Base-by-base conservation (phyloP, 202 grass and related monocot species). In the Setaria viridis region DNA sequence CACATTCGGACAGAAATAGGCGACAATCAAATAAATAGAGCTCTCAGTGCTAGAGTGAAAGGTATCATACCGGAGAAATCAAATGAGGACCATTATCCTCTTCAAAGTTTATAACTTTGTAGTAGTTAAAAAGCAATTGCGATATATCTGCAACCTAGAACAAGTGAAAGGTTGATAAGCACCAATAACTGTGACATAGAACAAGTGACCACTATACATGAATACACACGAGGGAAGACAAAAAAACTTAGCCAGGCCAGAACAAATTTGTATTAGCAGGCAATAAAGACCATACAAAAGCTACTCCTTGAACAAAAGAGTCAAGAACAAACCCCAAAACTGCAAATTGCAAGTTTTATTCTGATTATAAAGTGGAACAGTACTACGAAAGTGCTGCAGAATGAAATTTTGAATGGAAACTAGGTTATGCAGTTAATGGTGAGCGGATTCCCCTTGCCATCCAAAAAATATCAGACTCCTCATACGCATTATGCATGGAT, bases 141-240 rank as follows among this genome's bases (percentile, higher is more conserved):
- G 95, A 98, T 85, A 98, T 80, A 83, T 98, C 93, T 50, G 49
- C 78, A 49, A 91, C 86, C 95, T 98, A 87, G 15, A 84, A 47
- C 35, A 91, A 69, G 80, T 47, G 47, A 81, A 21, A 90, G 70
- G 72, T 41, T 79, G 29, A 87, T 86, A 45, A 79, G 60, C 39
- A 78, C 25, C 25, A 74, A 58, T 62, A 84, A 60, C 43, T 21
- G 21, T 4, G 25, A 79, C 68, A 13, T 66, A 80, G 47, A 55
- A 34, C 2, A 78, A 42, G n/a, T n/a, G 13, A 76, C 25, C 67
- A 64, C 25, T 89, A 34, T 37, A 67, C 35, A 57, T 81, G 34
- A 56, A 32, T 6, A 67, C 20, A 59, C 32, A 15, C 20, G 30
- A 47, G 14, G 21, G 56, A 48, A 51, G 50, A 25, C 25, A 84